Base-by-base conservation (phyloP, 208 protist genomes). In the Leishmania lainsoni region DNA sequence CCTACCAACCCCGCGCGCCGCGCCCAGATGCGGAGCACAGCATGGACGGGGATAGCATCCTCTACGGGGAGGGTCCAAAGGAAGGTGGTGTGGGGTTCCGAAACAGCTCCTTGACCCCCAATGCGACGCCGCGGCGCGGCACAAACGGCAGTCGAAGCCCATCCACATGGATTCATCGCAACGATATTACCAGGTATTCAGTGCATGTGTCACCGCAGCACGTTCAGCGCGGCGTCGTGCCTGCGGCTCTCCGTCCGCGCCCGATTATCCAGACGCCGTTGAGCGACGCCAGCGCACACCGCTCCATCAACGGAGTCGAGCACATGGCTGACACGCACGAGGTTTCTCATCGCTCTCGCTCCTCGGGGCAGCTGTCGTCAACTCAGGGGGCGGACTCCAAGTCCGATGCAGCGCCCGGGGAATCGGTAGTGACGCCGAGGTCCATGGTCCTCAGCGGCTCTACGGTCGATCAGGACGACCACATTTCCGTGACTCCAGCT, bases 321-420 rank as follows among this genome's bases (percentile, higher is more conserved):
- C 76, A 75, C 48, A 71, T 54, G 20, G 80, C 76, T 5, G 82
- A 86, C 4, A 90, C 89, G 70, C 89, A 66, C 51, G 79, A 82
- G 6, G 89, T 88, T 35, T 90, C 89, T 17, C 85, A 69, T 78
- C 86, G 87, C 73, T 89, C 87, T 22, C 87, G 81, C 84, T 92
- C 89, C 10, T 87, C 85, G 59, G 59, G 74, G 45, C 84, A 80
- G 54, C 63, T 68, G 14, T 32, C 52, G 54, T 17, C 52, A 16
- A 29, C 73, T 56, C 49, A 16, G 26, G 49, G 5, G 49, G 26
- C 17, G 49, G 29, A 54, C 32, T 59, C n/a, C 35, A 17, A 17
- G 52, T 66, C 71, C 10, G 45, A 75, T 12, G 45, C 39, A 0
- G 48, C 26, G 12, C 10, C 69, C 10, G 48, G 32, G 61, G n/a